Evolutionary conservation across 139 green algal species (phyloP).

Genomic region (Chlorella sp.): DNA sequence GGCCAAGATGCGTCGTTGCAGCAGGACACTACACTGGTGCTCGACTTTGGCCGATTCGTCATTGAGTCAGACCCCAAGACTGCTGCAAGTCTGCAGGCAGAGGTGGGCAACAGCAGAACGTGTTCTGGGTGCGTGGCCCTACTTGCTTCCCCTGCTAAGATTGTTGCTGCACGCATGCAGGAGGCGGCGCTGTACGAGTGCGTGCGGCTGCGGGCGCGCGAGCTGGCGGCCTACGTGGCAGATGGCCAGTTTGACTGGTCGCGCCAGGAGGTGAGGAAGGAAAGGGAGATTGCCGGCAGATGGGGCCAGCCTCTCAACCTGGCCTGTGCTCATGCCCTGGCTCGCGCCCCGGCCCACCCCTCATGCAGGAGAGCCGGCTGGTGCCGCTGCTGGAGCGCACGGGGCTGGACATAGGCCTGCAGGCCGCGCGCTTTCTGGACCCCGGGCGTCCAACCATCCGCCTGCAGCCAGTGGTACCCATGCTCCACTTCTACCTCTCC

Average conservation of each 20-base stretch:
- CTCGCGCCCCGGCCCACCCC: not conserved
- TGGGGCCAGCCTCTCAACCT: not conserved
- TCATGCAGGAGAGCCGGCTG: slow-evolving; percentile 23
- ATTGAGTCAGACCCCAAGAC: slow-evolving; percentile 49
- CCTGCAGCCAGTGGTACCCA: slow-evolving; percentile 52
- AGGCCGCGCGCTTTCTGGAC: slow-evolving; percentile 50
- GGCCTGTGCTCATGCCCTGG: not conserved
- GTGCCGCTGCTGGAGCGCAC: slow-evolving; percentile 67
- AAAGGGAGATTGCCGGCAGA: not conserved
- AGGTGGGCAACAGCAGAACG: too few species aligned
- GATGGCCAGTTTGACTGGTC: slow-evolving; percentile 50
- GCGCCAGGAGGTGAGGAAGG: too few species aligned
- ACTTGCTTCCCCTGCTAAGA: too few species aligned
- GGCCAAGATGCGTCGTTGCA: too few species aligned
- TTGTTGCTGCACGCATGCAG: too few species aligned
- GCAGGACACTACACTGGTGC: too few species aligned
- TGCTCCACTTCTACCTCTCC: slow-evolving; percentile 72
- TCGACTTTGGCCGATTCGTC: slow-evolving; percentile 78
- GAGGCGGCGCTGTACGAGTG: slow-evolving; percentile 83
- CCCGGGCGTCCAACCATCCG: slow-evolving; percentile 47
- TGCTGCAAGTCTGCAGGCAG: slow-evolving; percentile 33
- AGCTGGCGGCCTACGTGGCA: slow-evolving; percentile 72
- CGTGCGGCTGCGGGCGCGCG: slow-evolving; percentile 49
- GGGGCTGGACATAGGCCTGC: slow-evolving; percentile 38
- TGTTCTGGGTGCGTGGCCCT: too few species aligned